phyloP scores from a whole-genome alignment of 176 grass and related monocot genomes.

The Microstegium vimineum region DNA sequence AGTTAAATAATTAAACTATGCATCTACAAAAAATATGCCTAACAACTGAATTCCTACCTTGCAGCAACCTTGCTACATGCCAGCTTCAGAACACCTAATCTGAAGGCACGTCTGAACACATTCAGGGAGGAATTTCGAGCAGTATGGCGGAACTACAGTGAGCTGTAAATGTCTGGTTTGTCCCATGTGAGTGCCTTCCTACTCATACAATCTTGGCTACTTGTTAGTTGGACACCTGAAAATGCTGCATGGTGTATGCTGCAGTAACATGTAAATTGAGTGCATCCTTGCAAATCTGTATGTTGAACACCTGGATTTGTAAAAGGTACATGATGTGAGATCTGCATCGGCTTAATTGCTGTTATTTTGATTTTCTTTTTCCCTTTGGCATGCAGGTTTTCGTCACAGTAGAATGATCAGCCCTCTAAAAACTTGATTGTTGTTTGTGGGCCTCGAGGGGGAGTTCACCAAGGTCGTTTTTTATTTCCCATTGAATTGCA shows the following conservation, averaged over 20 bases:
- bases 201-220: background rate
- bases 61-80: slow-evolving; percentile 70
- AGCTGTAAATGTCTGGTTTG: slow-evolving; percentile 30
- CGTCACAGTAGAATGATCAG: background rate
- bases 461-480: background rate
- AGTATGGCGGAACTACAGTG: slow-evolving; percentile 72
- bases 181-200: background rate
- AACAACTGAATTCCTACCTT: slow-evolving; percentile 15
- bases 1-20: background rate
- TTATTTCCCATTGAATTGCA: too few species aligned
- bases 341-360: background rate
- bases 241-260: background rate
- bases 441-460: background rate
- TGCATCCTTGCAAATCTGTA: background rate
- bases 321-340: background rate
- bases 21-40: background rate
- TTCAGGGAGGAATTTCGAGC: slow-evolving; percentile 72
- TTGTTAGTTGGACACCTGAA: background rate
- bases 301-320: background rate
- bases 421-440: background rate
- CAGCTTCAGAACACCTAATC: slow-evolving; percentile 69
- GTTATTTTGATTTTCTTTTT: background rate
- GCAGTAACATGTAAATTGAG: background rate
- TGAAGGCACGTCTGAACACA: slow-evolving; percentile 72
- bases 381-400: background rate